Evolutionary conservation across 176 grass and related monocot genomes (phyloP).

Genomic region (Oryza officinalis): DNA sequence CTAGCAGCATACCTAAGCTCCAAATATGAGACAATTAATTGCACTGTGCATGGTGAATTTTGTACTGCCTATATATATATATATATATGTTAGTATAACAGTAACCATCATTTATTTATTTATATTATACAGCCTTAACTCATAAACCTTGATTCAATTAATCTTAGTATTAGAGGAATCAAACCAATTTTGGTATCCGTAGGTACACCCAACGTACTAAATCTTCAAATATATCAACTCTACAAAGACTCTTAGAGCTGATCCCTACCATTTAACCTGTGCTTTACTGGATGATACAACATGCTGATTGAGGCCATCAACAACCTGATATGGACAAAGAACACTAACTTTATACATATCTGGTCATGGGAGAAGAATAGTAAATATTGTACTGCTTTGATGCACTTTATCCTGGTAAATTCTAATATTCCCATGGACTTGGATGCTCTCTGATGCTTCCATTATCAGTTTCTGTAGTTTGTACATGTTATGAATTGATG

Average conservation of each 20-base stretch:
- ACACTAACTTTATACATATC: not conserved
- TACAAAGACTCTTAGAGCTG: not conserved
- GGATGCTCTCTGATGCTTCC: too few species aligned
- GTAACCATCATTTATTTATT: not conserved
- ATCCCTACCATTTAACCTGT: constrained; percentile 38
- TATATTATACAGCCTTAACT: not conserved
- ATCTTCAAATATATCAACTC: not conserved
- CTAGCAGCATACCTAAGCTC: too few species aligned
- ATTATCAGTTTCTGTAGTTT: too few species aligned
- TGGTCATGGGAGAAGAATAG: not conserved
- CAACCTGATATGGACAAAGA: constrained; percentile 27
- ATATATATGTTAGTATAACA: too few species aligned
- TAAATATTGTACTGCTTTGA: too few species aligned
- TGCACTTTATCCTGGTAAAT: too few species aligned
- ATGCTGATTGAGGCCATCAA: constrained; percentile 29
- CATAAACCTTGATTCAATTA: constrained; percentile 6
- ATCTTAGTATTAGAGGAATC: too few species aligned
- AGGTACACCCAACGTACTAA: not conserved
- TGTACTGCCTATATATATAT: too few species aligned
- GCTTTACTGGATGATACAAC: constrained; percentile 24
- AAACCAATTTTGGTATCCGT: constrained; percentile 9
- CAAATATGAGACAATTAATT: too few species aligned
- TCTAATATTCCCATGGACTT: too few species aligned
- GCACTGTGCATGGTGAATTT: too few species aligned
- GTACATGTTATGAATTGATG: too few species aligned